Percentiles rank a stretch among this genome's conserved stretches.
phyloP scores from a whole-genome alignment of 106 monocot species.

The Narthecium ossifragum region DNA sequence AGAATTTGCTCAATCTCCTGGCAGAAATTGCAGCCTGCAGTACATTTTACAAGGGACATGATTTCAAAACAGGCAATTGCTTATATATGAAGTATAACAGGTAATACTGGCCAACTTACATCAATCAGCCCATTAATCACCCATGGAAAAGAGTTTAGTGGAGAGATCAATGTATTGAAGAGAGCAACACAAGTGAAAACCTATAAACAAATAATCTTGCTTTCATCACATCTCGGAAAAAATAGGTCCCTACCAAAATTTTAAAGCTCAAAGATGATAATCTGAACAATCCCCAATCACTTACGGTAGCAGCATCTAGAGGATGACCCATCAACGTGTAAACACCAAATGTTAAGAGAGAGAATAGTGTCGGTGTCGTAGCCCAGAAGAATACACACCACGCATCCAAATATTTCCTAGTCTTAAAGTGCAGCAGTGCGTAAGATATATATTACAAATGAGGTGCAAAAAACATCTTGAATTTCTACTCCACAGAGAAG shows the following conservation, averaged over 20 bases:
- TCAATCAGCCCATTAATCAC: conserved; percentile 98
- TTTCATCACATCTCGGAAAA: neutral
- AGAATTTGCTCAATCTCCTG: conserved; percentile 77
- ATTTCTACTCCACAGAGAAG: too few relatives aligned
- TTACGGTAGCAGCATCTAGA: conserved; percentile 89
- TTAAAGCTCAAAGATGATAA: too few relatives aligned
- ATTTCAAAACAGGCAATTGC: neutral
- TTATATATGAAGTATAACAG: neutral
- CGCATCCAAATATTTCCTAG: conserved; percentile 95
- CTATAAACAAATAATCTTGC: conserved; percentile 25
- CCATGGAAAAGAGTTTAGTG: conserved; percentile 97
- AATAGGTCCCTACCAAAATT: neutral
- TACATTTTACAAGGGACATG: neutral
- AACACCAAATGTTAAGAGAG: conserved; percentile 86
- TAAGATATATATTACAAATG: too few relatives aligned
- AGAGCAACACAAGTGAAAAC: conserved; percentile 97
- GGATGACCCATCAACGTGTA: conserved; percentile 80
- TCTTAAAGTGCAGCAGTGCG: conserved; percentile 23
- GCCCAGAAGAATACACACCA: conserved; percentile 99
- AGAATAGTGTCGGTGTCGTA: conserved; percentile 94
- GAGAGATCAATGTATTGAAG: conserved; percentile 92
- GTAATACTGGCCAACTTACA: conserved; percentile 40
- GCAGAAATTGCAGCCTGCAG: conserved; percentile 80
- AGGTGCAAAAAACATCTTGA: too few relatives aligned
- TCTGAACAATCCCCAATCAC: neutral